A percentile compares a stretch with the other conserved stretches of the same genome.
phyloP scores from a whole-genome alignment of 2,329 filamentous ascomycete genomes.

The Dichotomopilus funicola region DNA sequence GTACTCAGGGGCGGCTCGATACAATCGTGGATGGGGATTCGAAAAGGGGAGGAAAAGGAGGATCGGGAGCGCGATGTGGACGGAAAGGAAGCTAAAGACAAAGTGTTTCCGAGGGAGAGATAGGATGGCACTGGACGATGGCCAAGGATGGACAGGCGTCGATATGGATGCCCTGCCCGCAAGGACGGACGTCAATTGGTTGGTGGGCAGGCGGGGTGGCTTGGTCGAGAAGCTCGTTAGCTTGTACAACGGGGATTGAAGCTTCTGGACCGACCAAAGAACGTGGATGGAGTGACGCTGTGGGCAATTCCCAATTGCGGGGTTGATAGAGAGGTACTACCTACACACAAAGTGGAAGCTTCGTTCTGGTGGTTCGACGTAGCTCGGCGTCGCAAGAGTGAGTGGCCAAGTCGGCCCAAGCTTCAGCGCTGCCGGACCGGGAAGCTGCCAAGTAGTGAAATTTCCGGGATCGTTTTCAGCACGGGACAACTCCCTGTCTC shows the following conservation, averaged over 20 bases:
- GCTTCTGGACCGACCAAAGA: background rate
- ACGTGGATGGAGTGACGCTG: conserved; percentile 9
- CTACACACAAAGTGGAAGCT: background rate
- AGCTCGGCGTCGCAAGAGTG: too few species aligned
- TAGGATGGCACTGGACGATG: background rate
- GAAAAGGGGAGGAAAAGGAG: background rate
- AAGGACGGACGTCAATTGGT: conserved; percentile 17
- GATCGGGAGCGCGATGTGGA: too few species aligned
- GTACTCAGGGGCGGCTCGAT: background rate
- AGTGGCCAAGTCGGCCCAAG: too few species aligned
- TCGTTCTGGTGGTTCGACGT: too few species aligned
- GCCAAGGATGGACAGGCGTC: conserved; percentile 5
- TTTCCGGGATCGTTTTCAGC: too few species aligned
- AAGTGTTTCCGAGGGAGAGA: background rate
- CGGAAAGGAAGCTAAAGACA: background rate
- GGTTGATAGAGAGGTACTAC: conserved; percentile 22
- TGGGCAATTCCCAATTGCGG: conserved; percentile 21
- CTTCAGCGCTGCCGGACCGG: too few species aligned
- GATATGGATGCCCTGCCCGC: conserved; percentile 9
- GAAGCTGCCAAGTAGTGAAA: too few species aligned
- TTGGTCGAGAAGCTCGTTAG: conserved; percentile 4
- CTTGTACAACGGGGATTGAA: conserved; percentile 16
- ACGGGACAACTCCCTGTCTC: too few species aligned
- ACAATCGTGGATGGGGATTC: background rate
- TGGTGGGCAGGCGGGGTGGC: conserved; percentile 10